A percentile compares a stretch with the other conserved stretches of the same genome.
These are phyloP conservation scores for Tolypocladium tropicale DNA, from an alignment of 2,329 filamentous ascomycete species.

Conservation along the genomic window DNA sequence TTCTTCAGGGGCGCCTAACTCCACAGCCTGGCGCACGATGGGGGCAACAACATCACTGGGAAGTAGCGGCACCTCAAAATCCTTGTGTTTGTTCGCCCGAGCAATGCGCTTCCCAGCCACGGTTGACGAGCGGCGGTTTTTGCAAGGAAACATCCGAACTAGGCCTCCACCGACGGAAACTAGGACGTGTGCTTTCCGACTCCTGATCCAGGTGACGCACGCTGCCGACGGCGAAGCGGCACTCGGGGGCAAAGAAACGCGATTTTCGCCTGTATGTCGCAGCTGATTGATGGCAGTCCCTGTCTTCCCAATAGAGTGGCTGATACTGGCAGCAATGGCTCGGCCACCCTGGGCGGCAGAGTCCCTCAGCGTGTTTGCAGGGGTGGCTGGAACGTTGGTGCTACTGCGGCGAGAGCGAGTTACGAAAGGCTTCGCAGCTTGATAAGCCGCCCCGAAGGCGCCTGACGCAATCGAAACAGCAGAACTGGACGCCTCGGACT, in stretches of 20 bases:
- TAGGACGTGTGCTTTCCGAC: constrained; percentile 51
- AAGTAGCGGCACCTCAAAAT: constrained; percentile 55
- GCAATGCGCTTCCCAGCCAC: constrained; percentile 41
- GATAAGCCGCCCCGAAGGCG: constrained; percentile 59
- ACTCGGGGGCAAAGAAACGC: constrained; percentile 55
- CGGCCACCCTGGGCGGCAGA: constrained; percentile 61
- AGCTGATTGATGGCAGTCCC: constrained; percentile 59
- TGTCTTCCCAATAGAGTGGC: constrained; percentile 64
- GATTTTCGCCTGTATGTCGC: constrained; percentile 65
- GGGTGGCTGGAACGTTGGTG: constrained; percentile 19
- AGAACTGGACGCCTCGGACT: constrained; percentile 37
- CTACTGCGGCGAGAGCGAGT: constrained; percentile 43
- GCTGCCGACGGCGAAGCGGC: constrained; percentile 41
- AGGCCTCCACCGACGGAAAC: constrained; percentile 56
- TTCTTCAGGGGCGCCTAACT: constrained; percentile 40
- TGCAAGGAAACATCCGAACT: constrained; percentile 55
- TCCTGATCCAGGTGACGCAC: constrained; percentile 56
- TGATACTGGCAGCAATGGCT: constrained; percentile 63
- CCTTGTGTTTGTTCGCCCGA: constrained; percentile 49
- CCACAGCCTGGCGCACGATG: constrained; percentile 43
- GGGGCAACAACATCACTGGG: constrained; percentile 49
- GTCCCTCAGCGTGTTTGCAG: constrained; percentile 39
- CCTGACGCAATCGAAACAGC: constrained; percentile 62
- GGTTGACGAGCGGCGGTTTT: constrained; percentile 42
- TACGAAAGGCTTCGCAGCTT: constrained; percentile 53